Conservation (phyloP, 2,329 filamentous ascomycete species). For the Fusarium longipes region DNA sequence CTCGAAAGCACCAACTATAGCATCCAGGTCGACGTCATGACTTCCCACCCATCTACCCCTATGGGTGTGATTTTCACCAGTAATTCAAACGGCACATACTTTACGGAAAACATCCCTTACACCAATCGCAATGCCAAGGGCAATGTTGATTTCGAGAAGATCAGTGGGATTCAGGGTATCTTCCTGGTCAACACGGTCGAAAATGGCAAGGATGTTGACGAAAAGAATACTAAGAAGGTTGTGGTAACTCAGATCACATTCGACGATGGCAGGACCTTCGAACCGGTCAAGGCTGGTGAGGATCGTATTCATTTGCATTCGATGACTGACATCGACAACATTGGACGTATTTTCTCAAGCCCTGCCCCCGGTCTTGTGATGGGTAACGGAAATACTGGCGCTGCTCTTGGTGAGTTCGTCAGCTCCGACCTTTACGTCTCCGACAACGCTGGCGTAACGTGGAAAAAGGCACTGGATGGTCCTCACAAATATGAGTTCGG, state of each 20-base stretch:
- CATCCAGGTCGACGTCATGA: constrained; percentile 95
- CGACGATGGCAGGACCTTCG: constrained; percentile 91
- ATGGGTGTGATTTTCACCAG: constrained; percentile 95
- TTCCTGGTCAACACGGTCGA: constrained; percentile 90
- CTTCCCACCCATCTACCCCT: constrained; percentile 68
- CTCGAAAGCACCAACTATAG: constrained; percentile 98
- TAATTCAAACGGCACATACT: constrained; percentile 97
- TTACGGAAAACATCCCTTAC: constrained; percentile 89
- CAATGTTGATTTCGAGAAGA: constrained; percentile 94
- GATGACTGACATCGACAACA: constrained; percentile 84
- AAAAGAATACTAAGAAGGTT: constrained; percentile 68
- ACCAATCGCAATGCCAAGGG: constrained; percentile 84
- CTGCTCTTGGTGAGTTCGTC: constrained; percentile 74
- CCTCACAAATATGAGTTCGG: constrained; percentile 97
- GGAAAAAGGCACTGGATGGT: constrained; percentile 79
- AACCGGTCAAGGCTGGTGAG: constrained; percentile 74
- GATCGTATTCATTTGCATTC: constrained; percentile 89
- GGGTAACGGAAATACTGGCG: constrained; percentile 91
- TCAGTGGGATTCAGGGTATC: constrained; percentile 90
- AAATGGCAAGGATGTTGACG: constrained; percentile 81
- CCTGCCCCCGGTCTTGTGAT: constrained; percentile 93
- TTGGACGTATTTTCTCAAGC: constrained; percentile 90
- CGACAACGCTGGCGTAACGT: constrained; percentile 88
- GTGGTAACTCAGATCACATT: constrained; percentile 88
- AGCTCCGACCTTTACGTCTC: constrained; percentile 89